phyloP scores from a whole-genome alignment of 768 basidiomycete species.

The Chalciporus sphaerocephalus region DNA sequence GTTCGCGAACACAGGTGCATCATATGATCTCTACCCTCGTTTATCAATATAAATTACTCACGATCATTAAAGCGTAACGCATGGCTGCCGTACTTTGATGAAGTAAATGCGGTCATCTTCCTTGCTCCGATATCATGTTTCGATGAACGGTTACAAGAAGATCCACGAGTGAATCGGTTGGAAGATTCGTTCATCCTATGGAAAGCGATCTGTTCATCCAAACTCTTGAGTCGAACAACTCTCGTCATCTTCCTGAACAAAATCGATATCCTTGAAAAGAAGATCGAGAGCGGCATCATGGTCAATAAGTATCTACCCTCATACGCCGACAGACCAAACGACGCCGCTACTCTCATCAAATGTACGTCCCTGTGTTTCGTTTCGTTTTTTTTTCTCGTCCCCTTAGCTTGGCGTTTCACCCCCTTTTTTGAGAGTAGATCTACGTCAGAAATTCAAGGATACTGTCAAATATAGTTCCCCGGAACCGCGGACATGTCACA shows the following conservation, averaged over 20 bases:
- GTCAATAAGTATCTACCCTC: constrained; percentile 59
- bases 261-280: constrained; percentile 63
- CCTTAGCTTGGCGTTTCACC: not conserved
- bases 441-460: constrained; percentile 66
- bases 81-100: constrained; percentile 79
- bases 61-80: constrained; percentile 52
- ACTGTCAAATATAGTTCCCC: constrained; percentile 57
- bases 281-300: constrained; percentile 54
- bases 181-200: constrained; percentile 72
- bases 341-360: constrained; percentile 54
- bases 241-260: constrained; percentile 66
- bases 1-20: constrained; percentile 58
- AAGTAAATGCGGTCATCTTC: constrained; percentile 77
- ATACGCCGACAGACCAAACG: constrained; percentile 68
- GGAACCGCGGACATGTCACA: constrained; percentile 52
- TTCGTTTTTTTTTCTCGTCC: not conserved
- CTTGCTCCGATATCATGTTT: constrained; percentile 78
- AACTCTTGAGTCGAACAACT: constrained; percentile 55
- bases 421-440: constrained; percentile 37
- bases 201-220: constrained; percentile 64
- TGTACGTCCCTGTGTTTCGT: constrained; percentile 41
- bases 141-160: constrained; percentile 70
- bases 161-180: constrained; percentile 63
- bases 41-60: not conserved
- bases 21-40: not conserved